These are phyloP conservation scores for Nannochloropsis gaditana DNA, from an alignment of 108 stramenopile genomes.

Conservation along the genomic window DNA sequence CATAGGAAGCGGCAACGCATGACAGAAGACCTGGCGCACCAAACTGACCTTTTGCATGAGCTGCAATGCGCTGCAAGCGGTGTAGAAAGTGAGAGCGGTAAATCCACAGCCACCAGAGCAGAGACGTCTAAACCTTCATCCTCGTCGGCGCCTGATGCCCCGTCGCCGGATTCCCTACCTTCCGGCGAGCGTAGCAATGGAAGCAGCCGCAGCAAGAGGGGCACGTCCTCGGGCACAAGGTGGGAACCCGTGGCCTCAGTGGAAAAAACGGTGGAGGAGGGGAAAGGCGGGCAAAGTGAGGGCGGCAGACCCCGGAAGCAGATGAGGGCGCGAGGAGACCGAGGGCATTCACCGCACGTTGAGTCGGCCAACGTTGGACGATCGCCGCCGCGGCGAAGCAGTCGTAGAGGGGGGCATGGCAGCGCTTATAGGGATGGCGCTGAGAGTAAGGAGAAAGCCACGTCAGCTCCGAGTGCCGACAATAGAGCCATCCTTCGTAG, in stretches of 20 bases:
- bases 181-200: no score
- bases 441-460: neutral
- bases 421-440: neutral
- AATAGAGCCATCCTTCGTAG: neutral
- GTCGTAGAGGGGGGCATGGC: neutral
- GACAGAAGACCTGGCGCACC: neutral
- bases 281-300: neutral
- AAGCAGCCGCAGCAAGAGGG: no score
- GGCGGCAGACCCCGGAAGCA: neutral
- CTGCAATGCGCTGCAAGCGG: neutral
- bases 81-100: no score
- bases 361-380: neutral
- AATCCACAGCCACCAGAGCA: no score
- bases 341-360: neutral
- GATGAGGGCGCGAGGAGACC: neutral
- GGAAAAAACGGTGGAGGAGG: neutral
- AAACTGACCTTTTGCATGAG: neutral
- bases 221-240: no score
- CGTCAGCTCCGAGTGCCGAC: neutral
- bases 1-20: neutral
- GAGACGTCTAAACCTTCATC: no score
- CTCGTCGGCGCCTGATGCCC: no score
- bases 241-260: no score
- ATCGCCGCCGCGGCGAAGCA: conserved; percentile 15
- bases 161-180: no score